Evolutionary conservation across 768 basidiomycete species (phyloP).

Genomic region (Cystobasidium tubakii): DNA sequence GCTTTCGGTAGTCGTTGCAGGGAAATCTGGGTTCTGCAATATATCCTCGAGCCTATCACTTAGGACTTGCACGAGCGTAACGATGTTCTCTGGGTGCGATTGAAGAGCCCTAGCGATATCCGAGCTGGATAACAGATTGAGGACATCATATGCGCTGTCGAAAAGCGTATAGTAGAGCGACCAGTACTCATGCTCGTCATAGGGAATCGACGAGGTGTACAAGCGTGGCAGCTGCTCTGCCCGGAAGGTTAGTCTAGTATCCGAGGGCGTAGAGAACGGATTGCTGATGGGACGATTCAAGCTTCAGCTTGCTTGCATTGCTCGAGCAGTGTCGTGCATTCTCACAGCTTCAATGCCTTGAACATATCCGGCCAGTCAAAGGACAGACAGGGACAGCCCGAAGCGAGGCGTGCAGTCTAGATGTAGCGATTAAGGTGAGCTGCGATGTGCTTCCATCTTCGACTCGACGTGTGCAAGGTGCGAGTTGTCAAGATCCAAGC

Average conservation of each 20-base stretch:
- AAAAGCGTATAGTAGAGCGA: conserved; percentile 28
- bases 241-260: conserved; percentile 21
- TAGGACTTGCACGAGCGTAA: conserved; percentile 69
- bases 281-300: background rate
- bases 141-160: conserved; percentile 25
- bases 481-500: background rate
- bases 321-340: background rate
- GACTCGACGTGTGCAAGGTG: too few species aligned
- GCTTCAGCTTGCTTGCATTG: background rate
- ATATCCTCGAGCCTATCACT: conserved; percentile 66
- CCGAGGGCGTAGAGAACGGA: conserved; percentile 28
- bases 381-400: background rate
- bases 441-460: too few species aligned
- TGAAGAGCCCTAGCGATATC: conserved; percentile 66
- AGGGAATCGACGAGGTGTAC: conserved; percentile 15
- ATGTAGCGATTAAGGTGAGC: too few species aligned
- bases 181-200: conserved; percentile 28
- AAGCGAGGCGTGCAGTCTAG: too few species aligned
- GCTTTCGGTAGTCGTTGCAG: conserved; percentile 52
- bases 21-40: conserved; percentile 69
- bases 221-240: conserved; percentile 11
- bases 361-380: conserved; percentile 17
- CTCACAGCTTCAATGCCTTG: conserved; percentile 13
- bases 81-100: conserved; percentile 78
- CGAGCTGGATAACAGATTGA: conserved; percentile 27